Percentiles rank a stretch among this genome's conserved stretches.
Conservation (phyloP, 106 monocot species). For the Amphibolis antarctica region DNA sequence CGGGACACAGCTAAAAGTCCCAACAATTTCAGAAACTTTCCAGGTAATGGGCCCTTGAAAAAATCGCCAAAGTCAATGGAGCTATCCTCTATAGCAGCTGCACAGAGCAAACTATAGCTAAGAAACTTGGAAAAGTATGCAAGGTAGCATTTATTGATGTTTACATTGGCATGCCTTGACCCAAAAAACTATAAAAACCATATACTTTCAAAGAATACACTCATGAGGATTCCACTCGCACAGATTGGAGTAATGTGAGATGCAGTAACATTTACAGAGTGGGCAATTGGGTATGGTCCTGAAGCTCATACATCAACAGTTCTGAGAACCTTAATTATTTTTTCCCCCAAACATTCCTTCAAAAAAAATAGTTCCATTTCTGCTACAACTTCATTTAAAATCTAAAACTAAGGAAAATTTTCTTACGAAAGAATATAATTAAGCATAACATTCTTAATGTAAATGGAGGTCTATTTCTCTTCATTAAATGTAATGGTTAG, state of each 20-base stretch:
- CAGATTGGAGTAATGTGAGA: not conserved
- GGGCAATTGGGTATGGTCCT: not conserved
- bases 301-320: no score
- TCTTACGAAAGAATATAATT: no score
- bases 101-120: not conserved
- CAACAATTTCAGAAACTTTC: conserved; percentile 87
- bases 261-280: not conserved
- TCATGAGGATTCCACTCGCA: not conserved
- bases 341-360: no score
- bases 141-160: not conserved
- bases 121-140: not conserved
- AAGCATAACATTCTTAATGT: no score
- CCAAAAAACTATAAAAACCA: not conserved
- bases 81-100: conserved; percentile 98
- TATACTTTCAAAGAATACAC: not conserved
- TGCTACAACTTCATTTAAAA: no score
- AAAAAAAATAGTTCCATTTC: no score
- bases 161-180: not conserved
- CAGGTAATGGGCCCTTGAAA: conserved; percentile 92
- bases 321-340: no score
- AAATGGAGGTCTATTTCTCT: no score
- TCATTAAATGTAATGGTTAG: no score
- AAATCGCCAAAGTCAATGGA: conserved; percentile 91
- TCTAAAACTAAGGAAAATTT: no score
- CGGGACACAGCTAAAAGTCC: conserved; percentile 81